phyloP scores from a whole-genome alignment of 352 stramenopile species.

The Thalassiosira livingstoniorum region DNA sequence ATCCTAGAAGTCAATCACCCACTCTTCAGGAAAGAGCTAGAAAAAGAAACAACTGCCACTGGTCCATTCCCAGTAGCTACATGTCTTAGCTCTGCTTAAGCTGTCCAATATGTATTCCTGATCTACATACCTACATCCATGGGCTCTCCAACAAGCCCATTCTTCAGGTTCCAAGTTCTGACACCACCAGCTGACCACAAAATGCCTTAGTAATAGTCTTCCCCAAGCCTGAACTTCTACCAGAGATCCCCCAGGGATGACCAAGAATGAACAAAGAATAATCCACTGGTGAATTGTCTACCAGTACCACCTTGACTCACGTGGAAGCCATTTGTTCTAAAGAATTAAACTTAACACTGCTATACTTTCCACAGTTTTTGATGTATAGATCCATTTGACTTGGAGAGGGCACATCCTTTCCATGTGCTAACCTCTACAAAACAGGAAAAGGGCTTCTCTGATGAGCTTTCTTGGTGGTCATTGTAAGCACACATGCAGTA shows the following conservation, averaged over 20 bases:
- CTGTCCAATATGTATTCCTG: conserved; percentile 2
- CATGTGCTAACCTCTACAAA: too few species aligned
- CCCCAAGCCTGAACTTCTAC: neutral
- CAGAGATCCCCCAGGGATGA: neutral
- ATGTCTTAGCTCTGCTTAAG: neutral
- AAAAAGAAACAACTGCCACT: conserved; percentile 42
- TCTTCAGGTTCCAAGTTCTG: conserved; percentile 1
- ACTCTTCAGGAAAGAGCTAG: conserved; percentile 45
- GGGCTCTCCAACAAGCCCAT: neutral
- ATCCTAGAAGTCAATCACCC: conserved; percentile 18
- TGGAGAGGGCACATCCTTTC: too few species aligned
- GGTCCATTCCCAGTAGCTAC: conserved; percentile 52
- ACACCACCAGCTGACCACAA: conserved; percentile 16
- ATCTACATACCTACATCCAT: conserved; percentile 6
- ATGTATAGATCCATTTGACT: neutral
- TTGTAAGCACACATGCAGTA: too few species aligned
- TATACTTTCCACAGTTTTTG: neutral
- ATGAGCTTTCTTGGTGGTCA: too few species aligned
- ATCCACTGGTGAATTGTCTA: conserved; percentile 45
- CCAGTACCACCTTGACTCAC: too few species aligned
- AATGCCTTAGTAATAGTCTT: conserved; percentile 1
- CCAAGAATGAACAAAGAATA: conserved; percentile 14
- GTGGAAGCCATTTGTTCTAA: neutral
- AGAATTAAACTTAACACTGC: neutral
- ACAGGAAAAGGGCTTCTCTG: too few species aligned